phyloP scores from a whole-genome alignment of 2,329 filamentous ascomycete genomes.

The Zasmidium cellare region DNA sequence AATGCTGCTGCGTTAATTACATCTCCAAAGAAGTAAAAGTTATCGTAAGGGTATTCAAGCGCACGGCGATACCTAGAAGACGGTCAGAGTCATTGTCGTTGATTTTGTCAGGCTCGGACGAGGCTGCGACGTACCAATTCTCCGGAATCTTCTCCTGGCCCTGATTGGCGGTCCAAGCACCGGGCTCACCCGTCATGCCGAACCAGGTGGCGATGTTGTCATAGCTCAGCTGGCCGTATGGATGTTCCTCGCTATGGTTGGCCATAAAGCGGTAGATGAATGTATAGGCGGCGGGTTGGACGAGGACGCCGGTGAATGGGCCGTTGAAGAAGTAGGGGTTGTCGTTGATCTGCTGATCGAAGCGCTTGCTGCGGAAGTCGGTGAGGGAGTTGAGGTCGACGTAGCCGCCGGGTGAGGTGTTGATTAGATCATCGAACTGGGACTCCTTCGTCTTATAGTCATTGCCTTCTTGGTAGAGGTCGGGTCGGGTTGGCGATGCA shows the following conservation, averaged over 20 bases:
- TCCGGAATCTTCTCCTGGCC: conserved; percentile 42
- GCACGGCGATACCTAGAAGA: conserved; percentile 25
- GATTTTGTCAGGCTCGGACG: not conserved
- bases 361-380: conserved; percentile 7
- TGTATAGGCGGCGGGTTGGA: conserved; percentile 24
- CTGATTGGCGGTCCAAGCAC: conserved; percentile 30
- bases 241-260: conserved; percentile 36
- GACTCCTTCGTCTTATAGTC: conserved; percentile 23
- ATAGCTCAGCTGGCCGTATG: conserved; percentile 32
- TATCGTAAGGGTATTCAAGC: conserved; percentile 28
- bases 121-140: conserved; percentile 26
- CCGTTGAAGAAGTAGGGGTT: conserved; percentile 23
- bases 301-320: conserved; percentile 19
- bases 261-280: conserved; percentile 36
- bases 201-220: conserved; percentile 22
- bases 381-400: conserved; percentile 10
- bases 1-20: conserved; percentile 13
- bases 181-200: conserved; percentile 25
- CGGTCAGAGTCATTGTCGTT: conserved; percentile 1
- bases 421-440: conserved; percentile 32
- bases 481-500: conserved; percentile 30
- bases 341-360: conserved; percentile 10
- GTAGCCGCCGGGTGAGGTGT: conserved; percentile 16
- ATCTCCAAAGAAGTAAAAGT: conserved; percentile 28
- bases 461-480: conserved; percentile 31